Percentiles rank a stretch among this genome's conserved stretches.
phyloP scores from a whole-genome alignment of 805 yeast genomes.

The Pichia californica region DNA sequence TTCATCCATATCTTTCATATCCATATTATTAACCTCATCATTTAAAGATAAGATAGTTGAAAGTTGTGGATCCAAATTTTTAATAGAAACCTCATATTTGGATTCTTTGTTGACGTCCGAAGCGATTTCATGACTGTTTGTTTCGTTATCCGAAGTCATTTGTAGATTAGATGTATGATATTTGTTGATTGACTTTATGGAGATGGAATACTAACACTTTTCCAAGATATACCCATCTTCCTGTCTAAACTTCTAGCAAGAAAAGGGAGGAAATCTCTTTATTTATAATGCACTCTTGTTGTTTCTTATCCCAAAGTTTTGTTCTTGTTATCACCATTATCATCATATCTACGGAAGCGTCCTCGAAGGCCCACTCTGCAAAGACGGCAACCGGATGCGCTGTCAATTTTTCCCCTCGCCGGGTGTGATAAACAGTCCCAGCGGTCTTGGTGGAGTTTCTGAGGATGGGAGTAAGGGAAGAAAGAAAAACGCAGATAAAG shows the following conservation, averaged over 20 bases:
- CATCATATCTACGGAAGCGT: too few relatives aligned
- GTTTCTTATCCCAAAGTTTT: too few relatives aligned
- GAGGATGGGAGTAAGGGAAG: too few relatives aligned
- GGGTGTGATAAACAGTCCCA: too few relatives aligned
- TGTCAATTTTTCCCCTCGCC: too few relatives aligned
- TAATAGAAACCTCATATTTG: background rate
- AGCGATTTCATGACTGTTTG: background rate
- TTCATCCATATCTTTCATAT: conserved; percentile 5
- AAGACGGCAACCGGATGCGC: conserved; percentile 2
- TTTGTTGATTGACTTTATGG: background rate
- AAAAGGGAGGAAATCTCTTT: too few relatives aligned
- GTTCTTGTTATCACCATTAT: too few relatives aligned
- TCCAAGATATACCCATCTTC: background rate
- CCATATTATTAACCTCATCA: conserved; percentile 5
- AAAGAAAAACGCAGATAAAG: background rate
- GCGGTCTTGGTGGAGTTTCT: too few relatives aligned
- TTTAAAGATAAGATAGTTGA: conserved; percentile 4
- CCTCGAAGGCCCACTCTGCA: background rate
- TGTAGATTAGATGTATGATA: background rate
- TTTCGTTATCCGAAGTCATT: background rate
- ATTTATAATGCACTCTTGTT: too few relatives aligned
- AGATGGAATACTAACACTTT: background rate
- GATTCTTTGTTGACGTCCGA: background rate
- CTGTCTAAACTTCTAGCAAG: too few relatives aligned
- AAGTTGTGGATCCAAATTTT: conserved; percentile 1